Conservation (phyloP, 495 filamentous ascomycete species). For the Alectoria sarmentosa region DNA sequence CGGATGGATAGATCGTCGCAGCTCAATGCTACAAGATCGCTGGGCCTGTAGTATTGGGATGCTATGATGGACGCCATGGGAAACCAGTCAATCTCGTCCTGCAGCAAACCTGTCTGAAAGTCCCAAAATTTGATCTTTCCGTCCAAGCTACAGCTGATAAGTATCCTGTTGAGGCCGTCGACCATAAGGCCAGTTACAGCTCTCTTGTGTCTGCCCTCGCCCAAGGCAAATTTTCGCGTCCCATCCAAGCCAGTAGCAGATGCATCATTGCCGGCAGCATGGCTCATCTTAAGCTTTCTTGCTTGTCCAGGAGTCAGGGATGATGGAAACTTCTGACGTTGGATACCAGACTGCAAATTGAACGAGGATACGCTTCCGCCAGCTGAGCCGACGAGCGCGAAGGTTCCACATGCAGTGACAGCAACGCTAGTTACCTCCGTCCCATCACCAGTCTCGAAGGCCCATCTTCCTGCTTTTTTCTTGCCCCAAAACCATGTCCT, state of each 20-base stretch:
- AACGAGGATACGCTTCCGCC: slow-evolving; percentile 83
- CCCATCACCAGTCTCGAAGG: slow-evolving; percentile 78
- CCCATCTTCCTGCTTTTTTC: slow-evolving; percentile 88
- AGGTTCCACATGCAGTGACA: slow-evolving; percentile 86
- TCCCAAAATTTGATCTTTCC: slow-evolving; percentile 99
- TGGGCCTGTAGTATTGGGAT: slow-evolving; percentile 69
- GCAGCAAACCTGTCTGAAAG: slow-evolving; percentile 66
- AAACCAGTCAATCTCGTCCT: slow-evolving; percentile 80
- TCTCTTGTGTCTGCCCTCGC: slow-evolving; percentile 62
- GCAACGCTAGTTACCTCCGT: slow-evolving; percentile 78
- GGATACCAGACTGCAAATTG: slow-evolving; percentile 88
- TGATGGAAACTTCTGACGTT: slow-evolving; percentile 78
- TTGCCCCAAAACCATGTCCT: slow-evolving; percentile 98
- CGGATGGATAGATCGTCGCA: slow-evolving; percentile 86
- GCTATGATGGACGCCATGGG: slow-evolving; percentile 69
- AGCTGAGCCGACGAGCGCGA: slow-evolving; percentile 82
- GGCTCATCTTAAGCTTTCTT: slow-evolving; percentile 51
- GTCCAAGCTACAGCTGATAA: slow-evolving; percentile 82
- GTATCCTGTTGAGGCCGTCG: slow-evolving; percentile 72
- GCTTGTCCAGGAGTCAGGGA: slow-evolving; percentile 57
- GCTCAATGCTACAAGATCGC: slow-evolving; percentile 80
- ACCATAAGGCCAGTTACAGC: slow-evolving; percentile 79
- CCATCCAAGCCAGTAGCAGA: slow-evolving; percentile 34
- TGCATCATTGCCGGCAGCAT: slow-evolving; percentile 27
- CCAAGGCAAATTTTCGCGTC: slow-evolving; percentile 36